A percentile compares a stretch with the other conserved stretches of the same genome.
phyloP scores from a whole-genome alignment of 257 asterid genomes.

The Pogostemon cablin region DNA sequence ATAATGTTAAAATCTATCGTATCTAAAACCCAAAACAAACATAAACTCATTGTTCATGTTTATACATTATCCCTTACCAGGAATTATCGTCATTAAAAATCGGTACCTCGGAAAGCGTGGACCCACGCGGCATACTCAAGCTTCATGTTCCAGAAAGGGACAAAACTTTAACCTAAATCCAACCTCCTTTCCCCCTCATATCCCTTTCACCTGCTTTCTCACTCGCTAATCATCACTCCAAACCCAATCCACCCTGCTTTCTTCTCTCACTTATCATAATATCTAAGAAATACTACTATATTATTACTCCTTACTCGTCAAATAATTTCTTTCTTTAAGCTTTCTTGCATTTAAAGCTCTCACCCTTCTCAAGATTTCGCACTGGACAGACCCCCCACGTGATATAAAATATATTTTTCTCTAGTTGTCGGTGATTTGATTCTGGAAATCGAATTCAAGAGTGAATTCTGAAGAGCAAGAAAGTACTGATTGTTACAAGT shows the following conservation, averaged over 20 bases:
- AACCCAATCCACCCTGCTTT: slow-evolving; percentile 9
- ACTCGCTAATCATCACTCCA: slow-evolving; percentile 20
- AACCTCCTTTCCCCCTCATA: slow-evolving; percentile 24
- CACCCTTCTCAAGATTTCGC: slow-evolving; percentile 20
- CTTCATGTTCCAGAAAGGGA: slow-evolving; percentile 48
- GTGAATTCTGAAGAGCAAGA: neutral
- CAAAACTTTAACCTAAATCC: slow-evolving; percentile 50
- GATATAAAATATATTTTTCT: neutral
- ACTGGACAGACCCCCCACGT: slow-evolving; percentile 20
- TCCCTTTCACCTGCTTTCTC: neutral
- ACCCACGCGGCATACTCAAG: slow-evolving; percentile 51
- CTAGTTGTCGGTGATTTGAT: slow-evolving; percentile 38
- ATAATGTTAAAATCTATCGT: too few species aligned
- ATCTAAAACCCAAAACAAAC: too few species aligned
- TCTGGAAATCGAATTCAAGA: slow-evolving; percentile 23
- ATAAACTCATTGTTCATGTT: too few species aligned
- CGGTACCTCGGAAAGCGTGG: slow-evolving; percentile 38
- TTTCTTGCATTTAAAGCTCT: slow-evolving; percentile 24
- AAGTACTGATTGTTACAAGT: neutral
- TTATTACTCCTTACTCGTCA: slow-evolving; percentile 28
- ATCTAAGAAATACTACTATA: slow-evolving; percentile 23
- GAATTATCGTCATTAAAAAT: too few species aligned
- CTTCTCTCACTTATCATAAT: slow-evolving; percentile 11
- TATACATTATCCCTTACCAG: too few species aligned
- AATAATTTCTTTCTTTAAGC: neutral